A percentile compares a stretch with the other conserved stretches of the same genome.
phyloP scores from a whole-genome alignment of 1,284 basidiomycete species.

The Tylopilus orsonianus region DNA sequence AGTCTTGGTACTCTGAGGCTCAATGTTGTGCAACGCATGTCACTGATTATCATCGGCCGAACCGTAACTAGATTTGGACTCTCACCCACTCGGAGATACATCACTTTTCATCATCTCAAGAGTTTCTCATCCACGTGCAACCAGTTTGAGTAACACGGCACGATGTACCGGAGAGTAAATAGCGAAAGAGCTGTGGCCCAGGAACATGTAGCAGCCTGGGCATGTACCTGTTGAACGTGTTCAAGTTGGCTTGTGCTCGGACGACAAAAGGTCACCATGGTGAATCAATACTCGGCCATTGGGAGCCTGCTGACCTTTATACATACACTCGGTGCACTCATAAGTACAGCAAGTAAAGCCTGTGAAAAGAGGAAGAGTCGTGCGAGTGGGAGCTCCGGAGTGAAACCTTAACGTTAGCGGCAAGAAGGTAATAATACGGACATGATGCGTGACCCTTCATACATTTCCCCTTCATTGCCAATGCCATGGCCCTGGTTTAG shows the following conservation, averaged over 20 bases:
- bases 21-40: too few relatives aligned
- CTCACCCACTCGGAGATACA: constrained; percentile 3
- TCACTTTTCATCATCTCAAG: constrained; percentile 1
- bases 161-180: constrained; percentile 5
- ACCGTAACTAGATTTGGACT: constrained; percentile 15
- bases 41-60: too few relatives aligned
- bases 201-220: not conserved
- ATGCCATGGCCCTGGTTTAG: too few relatives aligned
- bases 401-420: too few relatives aligned
- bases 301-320: too few relatives aligned
- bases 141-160: constrained; percentile 8
- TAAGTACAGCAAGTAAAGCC: not conserved
- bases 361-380: too few relatives aligned
- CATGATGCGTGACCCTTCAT: too few relatives aligned
- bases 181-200: not conserved
- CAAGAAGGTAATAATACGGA: too few relatives aligned
- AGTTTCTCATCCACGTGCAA: not conserved
- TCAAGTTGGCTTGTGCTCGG: constrained; percentile 1
- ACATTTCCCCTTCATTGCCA: too few relatives aligned
- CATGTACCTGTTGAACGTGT: not conserved
- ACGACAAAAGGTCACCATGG: not conserved
- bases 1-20: too few relatives aligned
- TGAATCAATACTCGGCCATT: not conserved
- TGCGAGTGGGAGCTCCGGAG: too few relatives aligned
- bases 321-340: not conserved